phyloP scores from a whole-genome alignment of 352 stramenopile species.

The Pythium rhizo-oryzae region DNA sequence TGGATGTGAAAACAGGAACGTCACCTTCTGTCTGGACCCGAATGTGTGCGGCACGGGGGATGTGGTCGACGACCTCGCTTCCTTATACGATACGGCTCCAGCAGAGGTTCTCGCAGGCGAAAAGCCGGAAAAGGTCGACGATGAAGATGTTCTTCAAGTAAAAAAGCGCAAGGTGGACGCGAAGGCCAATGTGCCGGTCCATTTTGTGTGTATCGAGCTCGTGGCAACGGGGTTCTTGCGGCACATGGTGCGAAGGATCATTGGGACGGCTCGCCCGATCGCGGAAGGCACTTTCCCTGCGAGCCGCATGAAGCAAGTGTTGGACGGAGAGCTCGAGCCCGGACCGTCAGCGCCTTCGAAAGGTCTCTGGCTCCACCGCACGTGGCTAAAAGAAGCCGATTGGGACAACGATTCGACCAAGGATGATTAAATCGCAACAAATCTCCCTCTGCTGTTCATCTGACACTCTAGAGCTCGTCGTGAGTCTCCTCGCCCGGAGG shows the following conservation, averaged over 20 bases:
- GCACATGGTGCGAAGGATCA: slow-evolving; percentile 88
- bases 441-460: too few relatives aligned
- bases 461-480: slow-evolving; percentile 55
- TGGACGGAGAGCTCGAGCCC: slow-evolving; percentile 50
- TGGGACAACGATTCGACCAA: slow-evolving; percentile 56
- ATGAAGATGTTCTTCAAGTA: slow-evolving; percentile 28
- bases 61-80: slow-evolving; percentile 40
- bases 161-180: slow-evolving; percentile 45
- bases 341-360: slow-evolving; percentile 78
- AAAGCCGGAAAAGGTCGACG: background rate
- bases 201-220: slow-evolving; percentile 86
- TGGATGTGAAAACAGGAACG: slow-evolving; percentile 40
- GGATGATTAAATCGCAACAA: slow-evolving; percentile 32
- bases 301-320: slow-evolving; percentile 65
- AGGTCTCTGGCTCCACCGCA: slow-evolving; percentile 83
- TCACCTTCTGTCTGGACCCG: slow-evolving; percentile 75
- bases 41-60: slow-evolving; percentile 56
- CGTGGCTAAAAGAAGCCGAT: slow-evolving; percentile 78
- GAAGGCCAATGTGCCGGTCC: slow-evolving; percentile 31
- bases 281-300: slow-evolving; percentile 66
- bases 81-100: slow-evolving; percentile 29
- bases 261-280: slow-evolving; percentile 79
- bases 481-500: slow-evolving; percentile 28
- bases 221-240: slow-evolving; percentile 84
- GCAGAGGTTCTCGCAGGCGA: background rate